Evolutionary conservation across 768 basidiomycete genomes (phyloP), one percentile per base, ranked within the genome.

Genomic region (Boletus insuetus): DNA sequence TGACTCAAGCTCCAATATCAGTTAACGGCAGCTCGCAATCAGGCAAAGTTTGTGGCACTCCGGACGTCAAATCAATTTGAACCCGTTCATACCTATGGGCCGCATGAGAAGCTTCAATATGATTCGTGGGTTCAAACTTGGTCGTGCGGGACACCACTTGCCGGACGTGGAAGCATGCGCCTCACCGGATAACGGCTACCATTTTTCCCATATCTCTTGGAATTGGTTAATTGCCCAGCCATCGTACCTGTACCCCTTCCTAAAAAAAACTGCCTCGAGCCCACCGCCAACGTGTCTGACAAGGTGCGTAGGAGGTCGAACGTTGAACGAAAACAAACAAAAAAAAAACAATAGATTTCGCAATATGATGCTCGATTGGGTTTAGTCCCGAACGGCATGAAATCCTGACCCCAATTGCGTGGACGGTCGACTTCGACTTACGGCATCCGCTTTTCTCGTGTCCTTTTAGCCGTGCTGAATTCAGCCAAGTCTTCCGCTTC

Each of bases 361-460:
- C 20, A 51, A 56, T 43, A 37, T n/a, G 17, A 22, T 46, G 10
- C 45, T 41, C 11, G 17, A 65, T 61, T 34, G 10, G 53, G 58
- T 29, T 29, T 67, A 65, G 68, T 42, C 17, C 45, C 46, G 56
- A 46, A 42, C 50, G 58, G 56, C 44, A 55, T 64, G 58, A 60
- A 57, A 42, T 48, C 44, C 54, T 64, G 59, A 48, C 67, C 61
- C 71, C 59, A 62, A 65, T 60, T 62, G 53, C 64, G 32, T 67
- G 58, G 56, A 54, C 49, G 58, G 51, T 46, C 50, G 58, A 40
- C 71, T 71, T 71, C 71, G 69, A 71, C 60, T 71, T 69, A 71
- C 69, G 70, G 54, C 54, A 71, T 55, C 70, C 71, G 70, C 49
- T 62, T 64, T 72, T 71, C 57, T 63, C 71, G 70, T 71, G 71